phyloP scores from a whole-genome alignment of 805 yeast species.

The Candida namnaoensis region DNA sequence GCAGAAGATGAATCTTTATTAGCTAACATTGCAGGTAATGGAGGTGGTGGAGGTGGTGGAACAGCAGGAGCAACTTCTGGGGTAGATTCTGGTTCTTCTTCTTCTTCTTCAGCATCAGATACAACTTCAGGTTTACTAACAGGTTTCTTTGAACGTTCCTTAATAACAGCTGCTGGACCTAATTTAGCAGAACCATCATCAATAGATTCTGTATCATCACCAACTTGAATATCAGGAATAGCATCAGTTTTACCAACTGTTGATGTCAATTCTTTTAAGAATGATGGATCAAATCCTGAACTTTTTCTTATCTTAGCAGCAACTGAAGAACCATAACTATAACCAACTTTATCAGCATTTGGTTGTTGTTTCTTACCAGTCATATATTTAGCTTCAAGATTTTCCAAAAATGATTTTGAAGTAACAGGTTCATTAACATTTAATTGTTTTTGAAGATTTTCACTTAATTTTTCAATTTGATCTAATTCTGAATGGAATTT shows the following conservation, averaged over 20 bases:
- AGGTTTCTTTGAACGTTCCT: slow-evolving; percentile 9
- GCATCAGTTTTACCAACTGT: slow-evolving; percentile 35
- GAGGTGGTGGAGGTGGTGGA: too few species aligned
- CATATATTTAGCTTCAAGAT: slow-evolving; percentile 34
- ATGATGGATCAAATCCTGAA: slow-evolving; percentile 33
- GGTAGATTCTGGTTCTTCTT: too few species aligned
- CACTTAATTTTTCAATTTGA: slow-evolving; percentile 17
- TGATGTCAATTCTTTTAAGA: slow-evolving; percentile 42
- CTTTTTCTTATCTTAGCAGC: slow-evolving; percentile 23
- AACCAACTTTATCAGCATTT: slow-evolving; percentile 7
- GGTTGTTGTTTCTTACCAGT: slow-evolving; percentile 31
- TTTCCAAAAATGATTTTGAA: slow-evolving; percentile 16
- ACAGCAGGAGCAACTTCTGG: too few species aligned
- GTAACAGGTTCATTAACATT: slow-evolving; percentile 5
- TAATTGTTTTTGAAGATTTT: slow-evolving; percentile 9
- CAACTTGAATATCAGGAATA: slow-evolving; percentile 3
- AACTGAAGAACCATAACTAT: slow-evolving; percentile 12
- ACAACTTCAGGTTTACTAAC: too few species aligned
- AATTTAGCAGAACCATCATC: slow-evolving; percentile 1
- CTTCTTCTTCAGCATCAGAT: too few species aligned
- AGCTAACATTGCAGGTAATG: too few species aligned
- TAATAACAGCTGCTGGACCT: background rate
- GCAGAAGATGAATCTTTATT: too few species aligned
- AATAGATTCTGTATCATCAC: slow-evolving; percentile 5
- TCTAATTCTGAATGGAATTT: slow-evolving; percentile 30